A percentile compares a stretch with the other conserved stretches of the same genome.
phyloP scores from a whole-genome alignment of 116 monocot species.

The Iris pallida region DNA sequence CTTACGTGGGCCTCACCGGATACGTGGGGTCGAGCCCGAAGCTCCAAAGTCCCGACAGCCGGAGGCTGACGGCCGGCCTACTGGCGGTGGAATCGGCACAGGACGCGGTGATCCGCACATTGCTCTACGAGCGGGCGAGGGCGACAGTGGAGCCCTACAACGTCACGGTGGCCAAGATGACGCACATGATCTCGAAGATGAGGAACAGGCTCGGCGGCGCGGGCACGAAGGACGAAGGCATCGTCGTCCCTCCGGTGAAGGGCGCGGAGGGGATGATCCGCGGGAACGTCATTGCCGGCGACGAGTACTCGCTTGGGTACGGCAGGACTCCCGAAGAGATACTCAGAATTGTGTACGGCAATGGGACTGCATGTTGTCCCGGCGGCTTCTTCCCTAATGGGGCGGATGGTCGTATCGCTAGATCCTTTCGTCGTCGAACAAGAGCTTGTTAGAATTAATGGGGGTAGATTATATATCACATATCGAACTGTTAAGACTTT shows the following conservation, averaged over 20 bases:
- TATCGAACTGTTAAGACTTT: too few species aligned
- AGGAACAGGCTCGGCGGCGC: constrained; percentile 36
- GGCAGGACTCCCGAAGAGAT: constrained; percentile 41
- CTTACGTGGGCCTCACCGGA: constrained; percentile 54
- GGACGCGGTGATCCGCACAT: constrained; percentile 46
- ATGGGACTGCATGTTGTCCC: constrained; percentile 20
- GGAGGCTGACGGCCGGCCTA: constrained; percentile 38
- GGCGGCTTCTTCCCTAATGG: constrained; percentile 54
- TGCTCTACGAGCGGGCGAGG: constrained; percentile 26
- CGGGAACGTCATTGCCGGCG: constrained; percentile 48
- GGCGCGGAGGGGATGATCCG: constrained; percentile 43
- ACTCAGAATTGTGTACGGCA: constrained; percentile 44
- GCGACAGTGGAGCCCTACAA: constrained; percentile 33
- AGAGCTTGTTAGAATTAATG: too few species aligned
- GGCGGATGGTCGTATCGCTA: constrained; percentile 37
- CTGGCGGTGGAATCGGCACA: constrained; percentile 50
- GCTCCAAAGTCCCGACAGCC: constrained; percentile 19
- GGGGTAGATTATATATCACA: too few species aligned
- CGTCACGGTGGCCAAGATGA: constrained; percentile 47
- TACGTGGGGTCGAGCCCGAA: constrained; percentile 50
- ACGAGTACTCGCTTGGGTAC: constrained; percentile 38
- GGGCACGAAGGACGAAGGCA: constrained; percentile 51
- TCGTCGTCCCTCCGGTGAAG: constrained; percentile 25
- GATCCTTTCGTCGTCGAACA: not conserved
- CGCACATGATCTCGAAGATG: constrained; percentile 35